phyloP scores from a whole-genome alignment of 805 yeast species.

The Metschnikowia matae region DNA sequence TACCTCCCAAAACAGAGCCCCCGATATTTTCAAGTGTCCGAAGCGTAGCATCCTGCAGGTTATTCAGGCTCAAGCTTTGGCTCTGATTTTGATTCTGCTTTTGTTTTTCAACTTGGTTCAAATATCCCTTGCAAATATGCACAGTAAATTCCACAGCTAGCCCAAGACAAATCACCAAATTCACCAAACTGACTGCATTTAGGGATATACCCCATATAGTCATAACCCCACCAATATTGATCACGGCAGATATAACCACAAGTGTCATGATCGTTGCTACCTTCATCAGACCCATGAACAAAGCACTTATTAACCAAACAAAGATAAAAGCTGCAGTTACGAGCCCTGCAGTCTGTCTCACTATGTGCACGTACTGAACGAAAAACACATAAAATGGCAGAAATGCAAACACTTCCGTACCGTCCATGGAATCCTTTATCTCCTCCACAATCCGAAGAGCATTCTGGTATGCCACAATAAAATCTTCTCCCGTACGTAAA shows the following conservation, averaged over 20 bases:
- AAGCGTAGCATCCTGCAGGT: not conserved
- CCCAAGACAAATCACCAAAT: conserved; percentile 88
- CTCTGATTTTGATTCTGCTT: too few relatives aligned
- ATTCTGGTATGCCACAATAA: conserved; percentile 72
- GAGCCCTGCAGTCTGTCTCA: conserved; percentile 53
- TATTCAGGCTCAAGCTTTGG: too few relatives aligned
- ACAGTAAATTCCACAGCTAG: conserved; percentile 90
- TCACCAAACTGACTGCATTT: conserved; percentile 87
- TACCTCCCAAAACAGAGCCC: conserved; percentile 85
- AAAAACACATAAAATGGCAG: conserved; percentile 92
- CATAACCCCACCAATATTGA: conserved; percentile 79
- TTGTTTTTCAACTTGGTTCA: conserved; percentile 28
- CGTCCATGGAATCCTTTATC: conserved; percentile 32
- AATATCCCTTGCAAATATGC: conserved; percentile 79
- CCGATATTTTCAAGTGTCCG: conserved; percentile 78
- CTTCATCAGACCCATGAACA: conserved; percentile 62
- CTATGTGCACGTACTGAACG: conserved; percentile 75
- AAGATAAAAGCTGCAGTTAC: conserved; percentile 49
- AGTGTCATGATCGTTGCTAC: conserved; percentile 54
- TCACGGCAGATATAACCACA: conserved; percentile 60
- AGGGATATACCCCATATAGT: conserved; percentile 68
- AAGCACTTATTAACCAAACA: conserved; percentile 49
- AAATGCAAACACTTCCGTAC: conserved; percentile 71
- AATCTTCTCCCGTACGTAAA: conserved; percentile 76
- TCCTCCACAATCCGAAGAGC: conserved; percentile 64